Evolutionary conservation across 306 rosid species (phyloP).

Genomic region (Ammopiptanthus mongolicus): DNA sequence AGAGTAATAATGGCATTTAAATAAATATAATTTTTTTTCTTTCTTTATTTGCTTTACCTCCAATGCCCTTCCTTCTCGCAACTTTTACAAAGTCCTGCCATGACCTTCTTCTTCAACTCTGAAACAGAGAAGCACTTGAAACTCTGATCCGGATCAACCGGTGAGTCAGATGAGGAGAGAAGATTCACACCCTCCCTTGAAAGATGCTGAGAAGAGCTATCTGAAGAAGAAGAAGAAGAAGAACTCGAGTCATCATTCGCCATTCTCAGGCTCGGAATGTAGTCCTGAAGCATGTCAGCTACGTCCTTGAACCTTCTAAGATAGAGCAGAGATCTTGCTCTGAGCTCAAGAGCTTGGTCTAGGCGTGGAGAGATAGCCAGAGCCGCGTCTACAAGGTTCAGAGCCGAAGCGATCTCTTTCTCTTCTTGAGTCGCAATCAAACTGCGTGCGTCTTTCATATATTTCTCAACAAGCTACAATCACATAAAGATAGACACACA

Average conservation of each 20-base stretch:
- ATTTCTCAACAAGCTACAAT: conserved; percentile 69
- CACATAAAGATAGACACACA: not conserved
- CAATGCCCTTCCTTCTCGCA: conserved; percentile 79
- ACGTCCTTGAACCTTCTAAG: conserved; percentile 86
- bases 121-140: conserved; percentile 95
- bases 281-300: conserved; percentile 87
- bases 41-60: conserved; percentile 50
- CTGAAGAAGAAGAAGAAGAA: conserved; percentile 40
- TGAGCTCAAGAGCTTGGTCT: conserved; percentile 75
- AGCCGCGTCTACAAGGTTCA: conserved; percentile 76
- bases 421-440: conserved; percentile 70
- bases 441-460: conserved; percentile 68
- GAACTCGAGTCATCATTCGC: conserved; percentile 54
- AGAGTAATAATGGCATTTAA: not conserved
- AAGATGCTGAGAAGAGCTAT: conserved; percentile 48
- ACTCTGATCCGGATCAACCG: conserved; percentile 41
- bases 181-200: conserved; percentile 74
- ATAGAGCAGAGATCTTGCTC: conserved; percentile 65
- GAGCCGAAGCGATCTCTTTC: conserved; percentile 57
- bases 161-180: conserved; percentile 47
- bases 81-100: conserved; percentile 80
- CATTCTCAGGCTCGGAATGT: conserved; percentile 79
- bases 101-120: conserved; percentile 82
- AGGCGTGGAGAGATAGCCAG: conserved; percentile 59
- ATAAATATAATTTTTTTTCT: not conserved